Evolutionary conservation across 2,329 filamentous ascomycete species (phyloP).

Genomic region (Emergomyces orientalis): DNA sequence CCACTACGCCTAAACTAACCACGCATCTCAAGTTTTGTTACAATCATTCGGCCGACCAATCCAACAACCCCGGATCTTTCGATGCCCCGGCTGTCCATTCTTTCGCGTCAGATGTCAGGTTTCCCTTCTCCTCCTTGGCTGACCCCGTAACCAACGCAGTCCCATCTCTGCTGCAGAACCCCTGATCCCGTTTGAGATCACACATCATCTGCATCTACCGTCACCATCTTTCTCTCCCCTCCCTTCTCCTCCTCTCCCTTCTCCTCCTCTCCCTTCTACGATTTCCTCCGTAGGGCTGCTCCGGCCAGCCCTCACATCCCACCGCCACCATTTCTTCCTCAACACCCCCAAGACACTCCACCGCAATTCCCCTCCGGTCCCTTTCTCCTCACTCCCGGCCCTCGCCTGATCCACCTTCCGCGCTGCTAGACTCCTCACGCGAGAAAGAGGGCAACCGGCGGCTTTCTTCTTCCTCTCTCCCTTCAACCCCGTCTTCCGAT

Average conservation of each 20-base stretch:
- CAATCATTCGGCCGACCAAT: not conserved
- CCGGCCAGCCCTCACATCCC: conserved; percentile 58
- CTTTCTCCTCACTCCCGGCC: conserved; percentile 38
- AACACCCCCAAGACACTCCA: conserved; percentile 53
- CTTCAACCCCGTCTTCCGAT: conserved; percentile 39
- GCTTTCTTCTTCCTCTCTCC: conserved; percentile 41
- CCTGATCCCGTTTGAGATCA: conserved; percentile 1
- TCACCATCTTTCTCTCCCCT: not conserved
- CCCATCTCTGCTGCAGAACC: not conserved
- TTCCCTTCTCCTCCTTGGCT: conserved; percentile 2
- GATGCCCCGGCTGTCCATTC: not conserved
- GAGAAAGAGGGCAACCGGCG: conserved; percentile 44
- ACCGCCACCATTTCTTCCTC: conserved; percentile 77
- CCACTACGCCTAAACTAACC: not conserved
- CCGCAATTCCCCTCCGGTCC: conserved; percentile 80
- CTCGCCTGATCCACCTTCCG: conserved; percentile 29
- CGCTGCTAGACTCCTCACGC: conserved; percentile 35
- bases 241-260: conserved; percentile 6
- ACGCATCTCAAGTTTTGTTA: not conserved
- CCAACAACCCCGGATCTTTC: not conserved
- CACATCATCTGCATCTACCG: conserved; percentile 1
- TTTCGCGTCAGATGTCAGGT: not conserved
- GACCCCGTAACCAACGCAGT: not conserved
- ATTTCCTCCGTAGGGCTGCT: conserved; percentile 50
- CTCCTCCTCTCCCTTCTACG: conserved; percentile 8